A percentile compares a stretch with the other conserved stretches of the same genome.
Conservation (phyloP, 2,329 filamentous ascomycete genomes). For the Allantophomopsis lycopodina region DNA sequence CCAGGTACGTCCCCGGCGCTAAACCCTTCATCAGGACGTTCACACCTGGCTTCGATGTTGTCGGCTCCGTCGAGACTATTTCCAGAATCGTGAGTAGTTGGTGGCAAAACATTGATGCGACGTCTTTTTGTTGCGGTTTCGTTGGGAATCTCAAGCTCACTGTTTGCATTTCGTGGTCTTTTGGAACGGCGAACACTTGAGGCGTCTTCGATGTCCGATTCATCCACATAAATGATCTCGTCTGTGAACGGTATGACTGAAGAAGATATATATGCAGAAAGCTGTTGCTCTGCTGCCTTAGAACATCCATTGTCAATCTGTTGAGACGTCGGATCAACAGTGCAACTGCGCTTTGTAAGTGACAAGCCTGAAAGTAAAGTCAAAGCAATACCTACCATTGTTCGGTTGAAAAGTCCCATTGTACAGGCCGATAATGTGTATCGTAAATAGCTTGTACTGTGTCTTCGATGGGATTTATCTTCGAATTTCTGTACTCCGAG, state of each 20-base stretch:
- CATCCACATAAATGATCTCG: background rate
- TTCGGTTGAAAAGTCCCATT: background rate
- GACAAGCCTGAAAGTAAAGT: background rate
- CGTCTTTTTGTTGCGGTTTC: too few relatives aligned
- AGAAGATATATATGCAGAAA: background rate
- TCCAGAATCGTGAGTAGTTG: too few relatives aligned
- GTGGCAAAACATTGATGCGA: too few relatives aligned
- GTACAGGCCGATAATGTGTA: background rate
- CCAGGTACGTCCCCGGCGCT: too few relatives aligned
- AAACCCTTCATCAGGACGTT: too few relatives aligned
- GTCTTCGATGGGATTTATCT: background rate
- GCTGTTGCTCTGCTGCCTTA: background rate
- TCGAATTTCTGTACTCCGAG: background rate
- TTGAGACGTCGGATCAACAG: background rate
- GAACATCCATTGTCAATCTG: background rate
- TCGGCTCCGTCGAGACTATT: too few relatives aligned
- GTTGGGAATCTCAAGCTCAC: too few relatives aligned
- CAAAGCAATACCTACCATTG: background rate
- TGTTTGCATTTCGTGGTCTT: too few relatives aligned
- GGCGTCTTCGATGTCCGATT: background rate
- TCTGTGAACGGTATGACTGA: background rate
- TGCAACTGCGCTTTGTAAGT: background rate
- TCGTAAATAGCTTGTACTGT: background rate
- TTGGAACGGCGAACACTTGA: background rate
- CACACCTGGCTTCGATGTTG: too few relatives aligned